These are phyloP conservation scores for Tylopilus sp. DNA, from an alignment of 1,284 basidiomycete species.

Conservation along the genomic window DNA sequence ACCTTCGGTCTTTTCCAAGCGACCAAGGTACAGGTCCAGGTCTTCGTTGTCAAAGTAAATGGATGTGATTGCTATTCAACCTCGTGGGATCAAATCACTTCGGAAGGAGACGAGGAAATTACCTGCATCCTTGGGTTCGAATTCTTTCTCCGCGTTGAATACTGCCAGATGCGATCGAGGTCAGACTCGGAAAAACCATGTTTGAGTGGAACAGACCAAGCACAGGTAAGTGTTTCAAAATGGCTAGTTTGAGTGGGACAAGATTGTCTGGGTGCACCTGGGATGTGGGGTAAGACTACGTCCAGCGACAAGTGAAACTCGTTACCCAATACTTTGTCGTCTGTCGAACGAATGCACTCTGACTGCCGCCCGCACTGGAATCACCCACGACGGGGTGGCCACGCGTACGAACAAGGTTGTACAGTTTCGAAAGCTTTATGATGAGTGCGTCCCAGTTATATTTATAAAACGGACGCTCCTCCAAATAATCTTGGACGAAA, in stretches of 20 bases:
- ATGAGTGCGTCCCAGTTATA: conserved; percentile 92
- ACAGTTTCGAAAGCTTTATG: conserved; percentile 93
- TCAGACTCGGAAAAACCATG: conserved; percentile 5
- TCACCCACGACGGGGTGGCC: conserved; percentile 95
- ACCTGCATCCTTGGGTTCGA: conserved; percentile 86
- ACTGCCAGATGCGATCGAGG: conserved; percentile 47
- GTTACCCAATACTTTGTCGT: conserved; percentile 98
- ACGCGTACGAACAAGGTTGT: conserved; percentile 93
- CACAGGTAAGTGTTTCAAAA: conserved; percentile 90
- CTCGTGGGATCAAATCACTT: conserved; percentile 5
- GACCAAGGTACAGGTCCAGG: conserved; percentile 95
- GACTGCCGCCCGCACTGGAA: conserved; percentile 88
- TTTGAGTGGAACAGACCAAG: conserved; percentile 53
- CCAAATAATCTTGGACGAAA: conserved; percentile 89
- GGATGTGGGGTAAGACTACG: conserved; percentile 8
- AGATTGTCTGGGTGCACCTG: conserved; percentile 93
- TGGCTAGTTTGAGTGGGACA: conserved; percentile 93
- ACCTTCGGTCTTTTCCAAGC: conserved; percentile 97
- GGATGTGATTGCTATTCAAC: conserved; percentile 68
- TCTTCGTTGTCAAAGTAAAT: conserved; percentile 96
- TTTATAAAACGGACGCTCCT: conserved; percentile 95
- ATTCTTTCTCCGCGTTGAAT: conserved; percentile 95
- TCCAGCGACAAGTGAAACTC: conserved; percentile 7
- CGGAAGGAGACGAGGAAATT: conserved; percentile 14
- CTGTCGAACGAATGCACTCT: conserved; percentile 95